Conservation (phyloP, 345 rosid species). For the Pseudoturritis turrita region DNA sequence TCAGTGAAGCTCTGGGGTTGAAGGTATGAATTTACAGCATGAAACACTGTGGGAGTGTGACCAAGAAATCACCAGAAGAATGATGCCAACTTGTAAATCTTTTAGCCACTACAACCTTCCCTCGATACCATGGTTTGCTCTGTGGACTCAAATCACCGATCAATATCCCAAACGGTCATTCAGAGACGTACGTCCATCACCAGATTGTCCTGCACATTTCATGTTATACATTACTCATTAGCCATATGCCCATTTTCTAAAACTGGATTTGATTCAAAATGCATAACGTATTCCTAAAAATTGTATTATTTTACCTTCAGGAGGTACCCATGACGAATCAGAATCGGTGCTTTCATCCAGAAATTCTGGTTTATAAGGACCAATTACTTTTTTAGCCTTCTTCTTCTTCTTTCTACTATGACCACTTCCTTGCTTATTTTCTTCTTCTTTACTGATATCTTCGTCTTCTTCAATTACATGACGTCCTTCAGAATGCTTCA, state of each 20-base stretch:
- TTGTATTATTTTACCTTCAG: slow-evolving; percentile 55
- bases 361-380: slow-evolving; percentile 79
- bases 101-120: not conserved
- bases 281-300: not conserved
- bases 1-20: not conserved
- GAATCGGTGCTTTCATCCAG: slow-evolving; percentile 44
- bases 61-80: not conserved
- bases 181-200: slow-evolving; percentile 84
- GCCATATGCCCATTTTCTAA: not conserved
- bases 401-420: slow-evolving; percentile 35
- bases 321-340: slow-evolving; percentile 87
- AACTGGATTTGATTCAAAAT: not conserved
- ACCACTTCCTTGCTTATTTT: slow-evolving; percentile 20
- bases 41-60: not conserved
- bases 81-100: not conserved
- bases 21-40: not conserved
- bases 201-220: slow-evolving; percentile 77
- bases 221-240: not conserved
- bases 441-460: slow-evolving; percentile 32
- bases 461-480: slow-evolving; percentile 47
- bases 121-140: not conserved
- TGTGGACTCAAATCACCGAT: not conserved
- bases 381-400: slow-evolving; percentile 55
- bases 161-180: slow-evolving; percentile 84
- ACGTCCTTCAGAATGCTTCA: slow-evolving; percentile 75